A percentile compares a stretch with the other conserved stretches of the same genome.
phyloP scores from a whole-genome alignment of 2,329 filamentous ascomycete genomes.

The Calonectria naviculata region DNA sequence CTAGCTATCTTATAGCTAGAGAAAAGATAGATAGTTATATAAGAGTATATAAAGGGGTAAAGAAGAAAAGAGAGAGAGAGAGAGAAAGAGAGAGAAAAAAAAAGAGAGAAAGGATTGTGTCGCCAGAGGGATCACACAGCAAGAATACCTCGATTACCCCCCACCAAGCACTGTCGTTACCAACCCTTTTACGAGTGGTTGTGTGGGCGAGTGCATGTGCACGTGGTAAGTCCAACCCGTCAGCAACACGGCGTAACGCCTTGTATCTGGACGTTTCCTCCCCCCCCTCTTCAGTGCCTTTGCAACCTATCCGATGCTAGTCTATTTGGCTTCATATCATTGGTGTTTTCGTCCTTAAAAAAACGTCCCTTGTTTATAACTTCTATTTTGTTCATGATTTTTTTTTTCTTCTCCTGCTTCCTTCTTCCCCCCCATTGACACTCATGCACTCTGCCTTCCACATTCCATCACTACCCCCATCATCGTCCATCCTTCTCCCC shows the following conservation, averaged over 20 bases:
- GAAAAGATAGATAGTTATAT: not conserved
- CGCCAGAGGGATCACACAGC: too few relatives aligned
- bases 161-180: slow-evolving; percentile 1
- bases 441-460: not conserved
- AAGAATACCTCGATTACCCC: not conserved
- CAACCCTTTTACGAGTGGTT: not conserved
- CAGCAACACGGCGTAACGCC: not conserved
- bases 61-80: too few relatives aligned
- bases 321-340: not conserved
- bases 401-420: not conserved
- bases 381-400: not conserved
- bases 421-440: not conserved
- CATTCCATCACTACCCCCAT: not conserved
- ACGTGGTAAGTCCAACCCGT: slow-evolving; percentile 3
- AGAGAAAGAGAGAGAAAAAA: not conserved
- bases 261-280: not conserved
- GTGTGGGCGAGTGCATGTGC: slow-evolving; percentile 3
- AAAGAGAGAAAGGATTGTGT: slow-evolving; percentile 31
- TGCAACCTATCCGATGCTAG: not conserved
- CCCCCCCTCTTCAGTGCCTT: not conserved
- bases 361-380: not conserved
- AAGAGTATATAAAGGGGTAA: too few relatives aligned
- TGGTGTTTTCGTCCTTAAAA: not conserved
- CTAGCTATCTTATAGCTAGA: too few relatives aligned
- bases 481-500: not conserved